A percentile compares a stretch with the other conserved stretches of the same genome.
These are phyloP conservation scores for Pythium oligandrum DNA, from an alignment of 352 stramenopile genomes.

Conservation along the genomic window DNA sequence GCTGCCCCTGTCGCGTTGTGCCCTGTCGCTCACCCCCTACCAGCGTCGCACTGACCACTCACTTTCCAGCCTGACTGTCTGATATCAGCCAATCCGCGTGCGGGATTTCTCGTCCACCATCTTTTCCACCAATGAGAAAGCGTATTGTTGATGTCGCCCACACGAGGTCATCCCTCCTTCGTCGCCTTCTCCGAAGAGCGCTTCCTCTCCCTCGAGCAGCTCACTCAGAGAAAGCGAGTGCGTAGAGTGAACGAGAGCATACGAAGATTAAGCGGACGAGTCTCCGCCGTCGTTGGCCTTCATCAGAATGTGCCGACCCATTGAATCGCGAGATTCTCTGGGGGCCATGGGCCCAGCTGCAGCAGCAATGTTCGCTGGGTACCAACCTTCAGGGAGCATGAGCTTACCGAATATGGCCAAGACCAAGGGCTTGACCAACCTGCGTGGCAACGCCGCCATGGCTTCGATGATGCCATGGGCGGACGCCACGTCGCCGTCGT, in stretches of 20 bases:
- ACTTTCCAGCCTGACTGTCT: neutral
- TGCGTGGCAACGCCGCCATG: constrained; percentile 11
- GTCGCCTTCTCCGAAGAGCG: too few relatives aligned
- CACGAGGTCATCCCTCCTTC: too few relatives aligned
- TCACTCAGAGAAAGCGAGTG: constrained; percentile 27
- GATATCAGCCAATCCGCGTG: too few relatives aligned
- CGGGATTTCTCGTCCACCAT: too few relatives aligned
- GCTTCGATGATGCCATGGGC: constrained; percentile 17
- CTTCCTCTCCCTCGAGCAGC: constrained; percentile 4
- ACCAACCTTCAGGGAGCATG: constrained; percentile 50
- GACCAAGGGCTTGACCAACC: constrained; percentile 8
- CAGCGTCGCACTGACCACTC: neutral
- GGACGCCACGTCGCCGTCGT: constrained; percentile 4
- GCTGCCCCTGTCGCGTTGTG: constrained; percentile 13
- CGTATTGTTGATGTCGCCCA: too few relatives aligned
- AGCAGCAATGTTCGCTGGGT: constrained; percentile 70
- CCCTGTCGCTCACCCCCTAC: too few relatives aligned
- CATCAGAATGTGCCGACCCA: constrained; percentile 69
- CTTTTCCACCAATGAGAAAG: too few relatives aligned
- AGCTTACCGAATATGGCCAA: constrained; percentile 12
- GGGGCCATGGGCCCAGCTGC: constrained; percentile 69
- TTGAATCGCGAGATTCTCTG: constrained; percentile 80
- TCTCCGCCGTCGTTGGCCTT: neutral
- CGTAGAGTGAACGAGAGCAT: constrained; percentile 11
- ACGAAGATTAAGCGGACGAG: constrained; percentile 7